Base-by-base conservation (phyloP, 2,329 filamentous ascomycete species). In the Arthrobotrys musiformis region DNA sequence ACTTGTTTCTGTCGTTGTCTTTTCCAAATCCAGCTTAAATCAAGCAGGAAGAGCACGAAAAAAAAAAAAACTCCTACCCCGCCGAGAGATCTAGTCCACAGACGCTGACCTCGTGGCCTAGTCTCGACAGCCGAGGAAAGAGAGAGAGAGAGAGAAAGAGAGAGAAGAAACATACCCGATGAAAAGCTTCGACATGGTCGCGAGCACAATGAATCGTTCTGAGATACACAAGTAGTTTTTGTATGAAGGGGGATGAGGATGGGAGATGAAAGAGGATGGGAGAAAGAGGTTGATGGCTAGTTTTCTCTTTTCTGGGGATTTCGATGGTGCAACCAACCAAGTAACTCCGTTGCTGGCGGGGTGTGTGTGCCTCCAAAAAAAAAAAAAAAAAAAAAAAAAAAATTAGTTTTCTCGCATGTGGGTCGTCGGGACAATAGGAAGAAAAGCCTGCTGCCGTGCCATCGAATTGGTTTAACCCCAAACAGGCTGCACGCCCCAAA, bases 151-250 rank as follows among this genome's bases (percentile, higher is more conserved):
- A 46, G 13, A 76, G 68, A 37, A 48, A 64, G 78, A 37, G 35
- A 77, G 66, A 78, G 33, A 62, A 67, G 58, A 75, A 22, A 83
- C 91, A 86, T 88, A 97, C 93, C 93, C 93, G 84, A 97, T 93
- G 84, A 97, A 97, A 82, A 97, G 89, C 85, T 97, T 97, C 77
- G 93, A 91, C 94, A 97, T 97, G 2, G 79, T 82, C 86, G 84
- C 40, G 40, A 42, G 17, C n/a, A 17, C 19, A 79, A 63, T n/a
- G n/a, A n/a, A n/a, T n/a, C n/a, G n/a, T n/a, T n/a, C n/a, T n/a
- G n/a, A n/a, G n/a, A n/a, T n/a, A n/a, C n/a, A n/a, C n/a, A n/a
- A n/a, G n/a, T n/a, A n/a, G n/a, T n/a, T n/a, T 42, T 17, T 17
- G 40, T 42, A n/a, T 42, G 37, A 13, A 42, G 37, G 13, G 17